Evolutionary conservation across 441 rosid genomes (phyloP), one percentile per base, ranked within the genome.

Genomic region (Caryocar brasiliense): DNA sequence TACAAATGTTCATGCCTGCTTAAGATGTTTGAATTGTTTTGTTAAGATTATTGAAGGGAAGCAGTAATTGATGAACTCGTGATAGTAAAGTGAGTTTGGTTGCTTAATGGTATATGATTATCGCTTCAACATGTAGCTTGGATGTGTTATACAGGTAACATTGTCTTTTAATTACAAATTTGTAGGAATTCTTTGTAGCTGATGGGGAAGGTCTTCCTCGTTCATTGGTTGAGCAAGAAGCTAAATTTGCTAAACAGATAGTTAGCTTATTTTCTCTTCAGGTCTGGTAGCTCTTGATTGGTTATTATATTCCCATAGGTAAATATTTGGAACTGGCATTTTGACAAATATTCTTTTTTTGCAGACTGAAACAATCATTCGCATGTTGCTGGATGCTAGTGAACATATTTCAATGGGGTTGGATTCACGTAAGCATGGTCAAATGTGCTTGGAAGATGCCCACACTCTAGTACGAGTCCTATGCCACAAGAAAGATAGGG

Each of bases 171-270:
- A 34, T 51, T 20, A 8, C 47, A 46, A 27, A 55, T 40, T 51
- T 32, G 8, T 54, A 93, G 97, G 97, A 93, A 50, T 88, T 93
- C 73, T 93, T 86, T 71, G 66, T 93, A 42, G 97, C 97, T 27
- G 84, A 79, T 46, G 99, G 97, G 66, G 93, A 89, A 64, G 97
- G 99, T 33, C 92, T 93, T 64, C 97, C 95, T 0, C 89, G 91
- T 33, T 76, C 91, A 17, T 54, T 84, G 54, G 91, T 93, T 25
- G 97, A 84, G 24, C 70, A 80, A 67, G 95, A 93, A 73, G 90
- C 91, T 35, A 84, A 82, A 67, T 73, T 63, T 59, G 84, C 91
- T 0, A 77, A 76, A 64, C 89, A 71, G 63, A 79, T 85, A 60
- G 87, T 93, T 47, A 67, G 69, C 62, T 58, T 93, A 54, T 89